phyloP scores from a whole-genome alignment of 192 early-diverging fungal genomes.

The Umbelopsis isabellina region DNA sequence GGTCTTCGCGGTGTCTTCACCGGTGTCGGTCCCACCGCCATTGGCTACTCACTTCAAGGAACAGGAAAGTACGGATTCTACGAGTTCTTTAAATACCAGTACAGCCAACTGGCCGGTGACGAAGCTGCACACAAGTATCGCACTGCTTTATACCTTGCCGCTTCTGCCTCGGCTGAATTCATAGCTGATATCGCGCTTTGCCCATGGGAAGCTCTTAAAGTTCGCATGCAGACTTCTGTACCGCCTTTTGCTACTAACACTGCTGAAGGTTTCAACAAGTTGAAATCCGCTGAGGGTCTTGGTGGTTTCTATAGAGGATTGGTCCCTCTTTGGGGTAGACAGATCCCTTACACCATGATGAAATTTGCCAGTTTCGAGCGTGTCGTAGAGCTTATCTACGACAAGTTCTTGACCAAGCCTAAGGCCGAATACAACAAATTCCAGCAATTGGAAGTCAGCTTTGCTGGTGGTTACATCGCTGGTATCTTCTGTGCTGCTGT shows the following conservation, averaged over 20 bases:
- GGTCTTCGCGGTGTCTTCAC: conserved; percentile 76
- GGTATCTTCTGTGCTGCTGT: conserved; percentile 90
- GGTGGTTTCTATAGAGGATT: conserved; percentile 75
- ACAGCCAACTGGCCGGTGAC: conserved; percentile 62
- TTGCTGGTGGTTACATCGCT: conserved; percentile 85
- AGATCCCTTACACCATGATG: conserved; percentile 87
- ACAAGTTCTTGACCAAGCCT: conserved; percentile 60
- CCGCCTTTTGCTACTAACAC: conserved; percentile 75
- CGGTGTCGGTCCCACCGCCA: conserved; percentile 76
- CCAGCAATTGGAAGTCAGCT: conserved; percentile 76
- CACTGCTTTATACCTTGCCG: conserved; percentile 69
- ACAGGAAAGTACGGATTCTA: conserved; percentile 90
- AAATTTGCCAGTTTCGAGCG: conserved; percentile 88
- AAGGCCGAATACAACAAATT: conserved; percentile 71
- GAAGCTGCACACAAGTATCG: conserved; percentile 77
- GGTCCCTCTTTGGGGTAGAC: conserved; percentile 77
- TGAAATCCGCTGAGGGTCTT: conserved; percentile 62
- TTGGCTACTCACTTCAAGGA: conserved; percentile 87
- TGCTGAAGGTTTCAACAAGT: conserved; percentile 64
- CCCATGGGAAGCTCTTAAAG: conserved; percentile 86
- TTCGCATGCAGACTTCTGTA: conserved; percentile 82
- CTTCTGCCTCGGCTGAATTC: conserved; percentile 80
- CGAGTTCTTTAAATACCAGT: conserved; percentile 87
- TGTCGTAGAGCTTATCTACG: conserved; percentile 71
- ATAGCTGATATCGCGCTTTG: conserved; percentile 83